Evolutionary conservation across 2,329 filamentous ascomycete species (phyloP), one percentile per base, ranked within the genome.

Genomic region (Neofusicoccum sp.): DNA sequence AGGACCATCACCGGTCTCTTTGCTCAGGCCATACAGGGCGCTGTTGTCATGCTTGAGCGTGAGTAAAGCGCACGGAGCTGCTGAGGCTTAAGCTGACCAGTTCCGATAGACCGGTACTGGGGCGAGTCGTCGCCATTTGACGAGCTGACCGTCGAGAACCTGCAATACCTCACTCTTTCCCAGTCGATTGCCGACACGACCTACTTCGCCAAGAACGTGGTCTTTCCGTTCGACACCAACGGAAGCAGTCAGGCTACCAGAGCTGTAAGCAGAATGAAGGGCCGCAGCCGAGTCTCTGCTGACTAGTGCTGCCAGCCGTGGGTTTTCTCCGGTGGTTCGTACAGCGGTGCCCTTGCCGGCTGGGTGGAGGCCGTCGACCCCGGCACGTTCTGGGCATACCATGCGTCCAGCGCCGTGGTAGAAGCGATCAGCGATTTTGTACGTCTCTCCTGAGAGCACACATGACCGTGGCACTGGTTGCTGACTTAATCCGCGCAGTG

Each of bases 351-450:
- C 4, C 72, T 86, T 14, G 70, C 82, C 1, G 83, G 82, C 0
- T 86, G 83, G 83, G 82, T 78, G 2, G 80, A 80, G 36, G 79
- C 79, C 11, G 71, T 80, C 2, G 72, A 77, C 1, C 82, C 83
- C 0, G 84, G 81, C 6, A 85, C 82, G 0, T 83, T 84, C 70
- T 86, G 83, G 83, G 83, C 83, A 1, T 86, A 86, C 64, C 82
- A 84, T 69, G 75, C 83, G 3, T 82, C 80, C 31, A 82, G 80
- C 67, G 84, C 79, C 0, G 81, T 82, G 0, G 82, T 86, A 1
- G 72, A 86, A 65, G 79, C 80, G 1, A 78, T 86, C 34, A 77
- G 79, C 26, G 76, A 86, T 69, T 62, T 62, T 9, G 59, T 61
- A n/a, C 56, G 59, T 47, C 20, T 8, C 11, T 14, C 47, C 11